phyloP scores from a whole-genome alignment of 2,329 filamentous ascomycete species.

The Onygena corvina region DNA sequence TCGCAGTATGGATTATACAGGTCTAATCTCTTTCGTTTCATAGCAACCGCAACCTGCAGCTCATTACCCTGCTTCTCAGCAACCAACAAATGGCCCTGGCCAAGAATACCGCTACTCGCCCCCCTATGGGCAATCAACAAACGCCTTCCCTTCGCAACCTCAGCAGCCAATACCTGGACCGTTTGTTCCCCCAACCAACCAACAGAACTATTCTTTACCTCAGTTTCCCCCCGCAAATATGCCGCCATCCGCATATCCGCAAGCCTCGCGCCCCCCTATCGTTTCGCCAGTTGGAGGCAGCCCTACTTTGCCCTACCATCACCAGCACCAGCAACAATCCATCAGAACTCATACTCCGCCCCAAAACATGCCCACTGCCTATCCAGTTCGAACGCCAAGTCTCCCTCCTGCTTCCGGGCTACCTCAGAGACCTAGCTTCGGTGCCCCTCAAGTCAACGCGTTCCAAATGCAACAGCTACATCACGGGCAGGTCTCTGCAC shows the following conservation, averaged over 20 bases:
- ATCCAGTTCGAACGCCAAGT: constrained; percentile 38
- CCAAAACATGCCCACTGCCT: constrained; percentile 27
- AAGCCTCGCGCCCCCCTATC: constrained; percentile 20
- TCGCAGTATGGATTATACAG: constrained; percentile 3
- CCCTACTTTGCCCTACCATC: constrained; percentile 31
- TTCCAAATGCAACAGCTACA: constrained; percentile 48
- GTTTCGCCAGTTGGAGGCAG: constrained; percentile 25
- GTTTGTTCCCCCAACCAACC: constrained; percentile 26
- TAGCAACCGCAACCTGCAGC: constrained; percentile 31
- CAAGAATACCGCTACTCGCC: constrained; percentile 30
- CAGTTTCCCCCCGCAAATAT: constrained; percentile 25
- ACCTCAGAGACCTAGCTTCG: constrained; percentile 49
- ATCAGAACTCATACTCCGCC: constrained; percentile 35
- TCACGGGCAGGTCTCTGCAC: constrained; percentile 36
- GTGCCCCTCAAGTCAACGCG: constrained; percentile 41
- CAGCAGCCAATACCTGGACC: constrained; percentile 22
- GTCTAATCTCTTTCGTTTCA: not conserved
- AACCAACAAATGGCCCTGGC: constrained; percentile 37
- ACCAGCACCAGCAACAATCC: constrained; percentile 34
- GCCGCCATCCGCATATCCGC: constrained; percentile 24
- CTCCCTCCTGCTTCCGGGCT: constrained; percentile 46
- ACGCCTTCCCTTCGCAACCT: constrained; percentile 17
- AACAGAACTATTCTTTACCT: constrained; percentile 23
- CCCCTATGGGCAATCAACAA: constrained; percentile 32
- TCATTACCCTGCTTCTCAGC: constrained; percentile 32